Evolutionary conservation across 1,284 basidiomycete genomes (phyloP), one percentile per base, ranked within the genome.

Genomic region (Ceratobasidium papillatum): DNA sequence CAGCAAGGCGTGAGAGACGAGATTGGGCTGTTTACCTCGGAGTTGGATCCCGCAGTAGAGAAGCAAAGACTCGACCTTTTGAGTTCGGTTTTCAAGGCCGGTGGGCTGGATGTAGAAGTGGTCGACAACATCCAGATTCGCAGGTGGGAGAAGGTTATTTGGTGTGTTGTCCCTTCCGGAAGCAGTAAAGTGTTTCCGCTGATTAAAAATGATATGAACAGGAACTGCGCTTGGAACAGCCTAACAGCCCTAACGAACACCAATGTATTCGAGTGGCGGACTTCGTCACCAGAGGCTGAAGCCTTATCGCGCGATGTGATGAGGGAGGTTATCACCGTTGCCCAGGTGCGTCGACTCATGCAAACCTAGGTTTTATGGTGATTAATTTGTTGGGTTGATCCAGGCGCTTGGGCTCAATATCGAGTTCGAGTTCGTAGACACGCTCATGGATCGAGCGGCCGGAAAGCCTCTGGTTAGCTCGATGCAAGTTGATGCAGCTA

Each of bases 161-260:
- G 74, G 74, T 72, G 17, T n/a, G 65, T 36, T 43, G 25, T 54
- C 14, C 12, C 34, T 41, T 7, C 38, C 38, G n/a, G n/a, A 47
- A 47, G 7, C 45, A 3, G 45, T 47, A 11, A n/a, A 11, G 45
- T 9, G 4, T 47, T 9, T 47, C 9, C 8, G 45, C 45, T n/a
- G 45, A 47, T 47, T 47, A 11, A 47, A 47, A 9, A 12, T 47
- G 4, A 4, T 47, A 36, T 7, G 34, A 41, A n/a, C 22, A 75
- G 74, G 74, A 75, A 75, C 38, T 71, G 56, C 38, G 74, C 74
- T 8, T 75, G 74, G 74, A 75, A 75, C 49, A 45, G 47, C 25
- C 59, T 75, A 4, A 75, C 74, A 19, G 68, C 66, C 2, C 32
- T 75, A 0, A 71, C 74, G 17, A 43, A 72, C 45, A 62, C 68